phyloP scores from a whole-genome alignment of 345 rosid species.

The Corchorus capsularis region DNA sequence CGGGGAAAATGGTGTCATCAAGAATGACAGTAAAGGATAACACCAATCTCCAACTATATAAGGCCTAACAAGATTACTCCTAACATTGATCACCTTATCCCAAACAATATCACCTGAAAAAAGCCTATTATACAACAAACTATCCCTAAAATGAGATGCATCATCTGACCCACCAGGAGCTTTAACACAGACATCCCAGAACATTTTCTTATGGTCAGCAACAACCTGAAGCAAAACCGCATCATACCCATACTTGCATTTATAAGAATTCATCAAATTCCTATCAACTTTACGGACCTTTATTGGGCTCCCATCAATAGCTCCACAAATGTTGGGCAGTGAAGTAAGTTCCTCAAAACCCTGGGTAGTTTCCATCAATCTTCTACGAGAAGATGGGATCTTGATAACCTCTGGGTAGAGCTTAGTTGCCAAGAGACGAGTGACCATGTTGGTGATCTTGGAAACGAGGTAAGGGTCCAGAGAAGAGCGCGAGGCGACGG shows the following conservation, averaged over 20 bases:
- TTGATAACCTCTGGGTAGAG: constrained; percentile 90
- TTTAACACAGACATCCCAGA: constrained; percentile 96
- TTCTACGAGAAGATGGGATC: constrained; percentile 81
- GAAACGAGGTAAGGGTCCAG: constrained; percentile 91
- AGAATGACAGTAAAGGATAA: constrained; percentile 73
- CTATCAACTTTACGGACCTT: constrained; percentile 47
- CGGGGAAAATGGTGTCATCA: constrained; percentile 92
- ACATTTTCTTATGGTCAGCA: constrained; percentile 87
- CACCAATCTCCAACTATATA: constrained; percentile 98
- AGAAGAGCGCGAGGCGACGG: constrained; percentile 70
- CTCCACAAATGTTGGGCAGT: constrained; percentile 93
- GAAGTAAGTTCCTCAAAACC: constrained; percentile 89
- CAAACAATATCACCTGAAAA: constrained; percentile 86
- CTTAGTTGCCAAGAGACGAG: constrained; percentile 85
- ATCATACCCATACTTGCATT: constrained; percentile 67
- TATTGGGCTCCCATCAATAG: constrained; percentile 77
- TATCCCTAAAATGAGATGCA: constrained; percentile 82
- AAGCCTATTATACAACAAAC: constrained; percentile 79
- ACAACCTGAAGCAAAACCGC: constrained; percentile 88
- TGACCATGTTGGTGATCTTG: constrained; percentile 93
- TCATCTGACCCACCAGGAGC: constrained; percentile 89
- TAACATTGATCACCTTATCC: constrained; percentile 75
- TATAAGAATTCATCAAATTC: constrained; percentile 45
- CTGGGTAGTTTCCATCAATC: constrained; percentile 82
- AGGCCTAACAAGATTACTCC: constrained; percentile 90